phyloP scores from a whole-genome alignment of 306 rosid species.

The Quercus variabilis region DNA sequence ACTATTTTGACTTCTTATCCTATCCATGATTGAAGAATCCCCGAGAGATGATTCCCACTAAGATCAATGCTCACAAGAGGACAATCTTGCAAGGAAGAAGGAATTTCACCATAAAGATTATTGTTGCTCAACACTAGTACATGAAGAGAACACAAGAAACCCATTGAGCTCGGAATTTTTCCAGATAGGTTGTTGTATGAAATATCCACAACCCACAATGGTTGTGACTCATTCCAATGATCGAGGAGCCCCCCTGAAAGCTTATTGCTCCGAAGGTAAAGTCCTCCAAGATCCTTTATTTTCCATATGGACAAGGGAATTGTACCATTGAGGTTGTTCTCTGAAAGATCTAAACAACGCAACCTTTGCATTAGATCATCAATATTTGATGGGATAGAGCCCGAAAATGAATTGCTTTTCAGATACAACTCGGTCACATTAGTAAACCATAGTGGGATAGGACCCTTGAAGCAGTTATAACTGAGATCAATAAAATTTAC shows the following conservation, averaged over 20 bases:
- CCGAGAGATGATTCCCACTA: not conserved
- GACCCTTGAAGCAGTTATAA: too few relatives aligned
- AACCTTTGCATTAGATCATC: conserved; percentile 5
- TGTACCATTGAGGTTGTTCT: conserved; percentile 1
- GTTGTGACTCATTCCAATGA: not conserved
- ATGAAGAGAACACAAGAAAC: not conserved
- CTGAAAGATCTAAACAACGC: not conserved
- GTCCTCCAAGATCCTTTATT: not conserved
- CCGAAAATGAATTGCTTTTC: conserved; percentile 5
- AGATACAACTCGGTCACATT: not conserved
- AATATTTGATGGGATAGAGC: conserved; percentile 11
- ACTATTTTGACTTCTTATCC: conserved; percentile 2
- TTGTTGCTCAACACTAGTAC: too few relatives aligned
- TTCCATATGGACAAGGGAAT: not conserved
- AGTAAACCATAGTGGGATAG: too few relatives aligned
- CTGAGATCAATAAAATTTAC: not conserved
- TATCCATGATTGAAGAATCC: not conserved
- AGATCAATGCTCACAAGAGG: conserved; percentile 1
- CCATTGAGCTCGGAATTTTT: not conserved
- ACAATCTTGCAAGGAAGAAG: not conserved
- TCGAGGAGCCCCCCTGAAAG: conserved; percentile 6
- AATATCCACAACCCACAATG: conserved; percentile 2
- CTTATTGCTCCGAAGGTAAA: not conserved
- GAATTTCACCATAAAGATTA: not conserved
- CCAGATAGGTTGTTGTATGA: conserved; percentile 7